A percentile compares a stretch with the other conserved stretches of the same genome.
Evolutionary conservation across 2,329 filamentous ascomycete genomes (phyloP).

Genomic region (Alternaria triticimaculans): DNA sequence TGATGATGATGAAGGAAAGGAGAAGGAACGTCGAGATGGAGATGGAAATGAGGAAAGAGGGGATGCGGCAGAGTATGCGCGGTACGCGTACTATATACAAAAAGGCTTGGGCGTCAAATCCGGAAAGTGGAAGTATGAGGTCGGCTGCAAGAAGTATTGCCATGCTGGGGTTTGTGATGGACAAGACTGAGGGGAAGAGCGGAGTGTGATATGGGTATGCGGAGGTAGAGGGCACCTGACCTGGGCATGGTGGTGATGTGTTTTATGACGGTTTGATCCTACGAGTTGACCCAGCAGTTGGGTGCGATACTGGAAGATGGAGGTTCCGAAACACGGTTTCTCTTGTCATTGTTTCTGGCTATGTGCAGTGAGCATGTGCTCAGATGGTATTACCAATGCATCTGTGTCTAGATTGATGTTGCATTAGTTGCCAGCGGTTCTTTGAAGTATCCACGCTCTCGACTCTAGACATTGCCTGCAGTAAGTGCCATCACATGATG

Average conservation of each 20-base stretch:
- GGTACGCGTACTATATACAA: background rate
- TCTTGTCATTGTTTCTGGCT: too few relatives aligned
- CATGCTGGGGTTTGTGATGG: conserved; percentile 24
- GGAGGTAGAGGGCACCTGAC: background rate
- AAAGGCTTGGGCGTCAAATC: background rate
- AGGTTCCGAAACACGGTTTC: background rate
- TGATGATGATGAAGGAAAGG: background rate
- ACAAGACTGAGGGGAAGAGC: background rate
- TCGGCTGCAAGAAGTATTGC: conserved; percentile 24
- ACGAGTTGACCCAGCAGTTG: background rate
- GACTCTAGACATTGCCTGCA: too few relatives aligned
- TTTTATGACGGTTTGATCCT: background rate
- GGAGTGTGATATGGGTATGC: background rate
- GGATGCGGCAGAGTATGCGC: background rate
- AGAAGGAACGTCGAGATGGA: background rate
- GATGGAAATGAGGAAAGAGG: background rate
- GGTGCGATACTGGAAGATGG: background rate
- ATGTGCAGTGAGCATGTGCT: too few relatives aligned
- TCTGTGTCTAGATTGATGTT: too few relatives aligned
- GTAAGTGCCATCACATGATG: too few relatives aligned
- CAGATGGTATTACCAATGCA: too few relatives aligned
- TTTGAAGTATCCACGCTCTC: too few relatives aligned
- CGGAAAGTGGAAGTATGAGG: background rate
- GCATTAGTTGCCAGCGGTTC: too few relatives aligned
- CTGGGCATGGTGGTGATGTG: background rate